Percentiles rank a stretch among this genome's conserved stretches.
Evolutionary conservation across 2,329 filamentous ascomycete genomes (phyloP).

Genomic region (Colletotrichum nymphaeae): DNA sequence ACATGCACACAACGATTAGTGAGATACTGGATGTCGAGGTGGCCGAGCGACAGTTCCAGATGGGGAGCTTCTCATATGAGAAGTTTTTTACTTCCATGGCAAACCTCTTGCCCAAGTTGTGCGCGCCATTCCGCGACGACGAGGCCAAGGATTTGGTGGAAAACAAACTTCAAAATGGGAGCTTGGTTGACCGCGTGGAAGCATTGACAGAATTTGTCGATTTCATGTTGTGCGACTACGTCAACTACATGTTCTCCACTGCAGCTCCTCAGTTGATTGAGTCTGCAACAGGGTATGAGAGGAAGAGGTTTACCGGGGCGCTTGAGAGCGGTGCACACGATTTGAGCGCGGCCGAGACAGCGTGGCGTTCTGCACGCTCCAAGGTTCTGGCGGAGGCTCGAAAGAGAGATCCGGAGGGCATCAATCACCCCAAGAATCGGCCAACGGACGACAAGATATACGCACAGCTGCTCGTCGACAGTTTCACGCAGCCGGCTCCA

Average conservation of each 20-base stretch:
- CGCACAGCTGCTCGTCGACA: conserved; percentile 78
- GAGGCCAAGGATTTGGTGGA: conserved; percentile 77
- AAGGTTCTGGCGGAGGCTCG: conserved; percentile 75
- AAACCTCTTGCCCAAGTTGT: conserved; percentile 80
- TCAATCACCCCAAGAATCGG: conserved; percentile 70
- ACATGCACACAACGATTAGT: conserved; percentile 79
- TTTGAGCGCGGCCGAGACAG: conserved; percentile 70
- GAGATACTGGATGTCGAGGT: conserved; percentile 81
- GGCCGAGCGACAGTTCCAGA: conserved; percentile 74
- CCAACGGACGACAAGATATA: conserved; percentile 79
- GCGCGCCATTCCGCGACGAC: conserved; percentile 82
- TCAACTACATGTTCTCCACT: conserved; percentile 81
- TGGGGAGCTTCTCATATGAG: conserved; percentile 83
- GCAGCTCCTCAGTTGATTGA: conserved; percentile 78
- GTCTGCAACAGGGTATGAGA: conserved; percentile 78
- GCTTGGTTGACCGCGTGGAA: conserved; percentile 81
- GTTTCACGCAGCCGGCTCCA: conserved; percentile 75
- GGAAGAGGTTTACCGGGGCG: conserved; percentile 76
- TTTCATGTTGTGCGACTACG: conserved; percentile 82
- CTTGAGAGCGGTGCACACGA: conserved; percentile 66
- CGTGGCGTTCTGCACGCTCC: conserved; percentile 73
- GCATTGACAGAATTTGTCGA: conserved; percentile 82
- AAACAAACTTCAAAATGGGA: conserved; percentile 68
- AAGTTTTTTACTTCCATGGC: conserved; percentile 84
- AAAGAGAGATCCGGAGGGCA: conserved; percentile 75